phyloP scores from a whole-genome alignment of 1,284 basidiomycete genomes.

The Anthracocystis panici-leucophaei region DNA sequence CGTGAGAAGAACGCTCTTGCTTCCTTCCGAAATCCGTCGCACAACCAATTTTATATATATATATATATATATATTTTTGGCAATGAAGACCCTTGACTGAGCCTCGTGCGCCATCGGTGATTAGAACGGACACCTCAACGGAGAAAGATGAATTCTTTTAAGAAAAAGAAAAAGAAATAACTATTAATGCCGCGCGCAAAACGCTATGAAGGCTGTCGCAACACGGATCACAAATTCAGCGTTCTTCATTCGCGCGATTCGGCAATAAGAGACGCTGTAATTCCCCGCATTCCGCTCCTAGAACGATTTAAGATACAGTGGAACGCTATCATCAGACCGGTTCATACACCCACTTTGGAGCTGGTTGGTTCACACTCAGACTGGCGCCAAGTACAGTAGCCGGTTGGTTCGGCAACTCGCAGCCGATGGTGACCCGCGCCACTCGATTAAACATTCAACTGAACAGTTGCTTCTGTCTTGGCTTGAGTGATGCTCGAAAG shows the following conservation, averaged over 20 bases:
- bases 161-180: neutral
- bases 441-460: too few relatives aligned
- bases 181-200: too few relatives aligned
- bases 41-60: too few relatives aligned
- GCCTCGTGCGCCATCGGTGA: neutral
- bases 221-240: too few relatives aligned
- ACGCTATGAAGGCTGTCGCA: too few relatives aligned
- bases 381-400: neutral
- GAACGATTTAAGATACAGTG: too few relatives aligned
- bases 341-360: too few relatives aligned
- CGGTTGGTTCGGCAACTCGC: neutral
- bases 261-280: too few relatives aligned
- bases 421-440: neutral
- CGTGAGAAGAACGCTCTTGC: neutral
- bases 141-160: neutral
- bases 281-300: too few relatives aligned
- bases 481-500: neutral
- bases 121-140: neutral
- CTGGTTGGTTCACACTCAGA: neutral
- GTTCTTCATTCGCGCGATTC: too few relatives aligned
- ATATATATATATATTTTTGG: too few relatives aligned
- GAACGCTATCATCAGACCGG: too few relatives aligned
- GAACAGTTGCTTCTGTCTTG: neutral
- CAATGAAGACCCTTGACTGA: conserved; percentile 3
- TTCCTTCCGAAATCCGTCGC: conserved; percentile 1